A percentile compares a stretch with the other conserved stretches of the same genome.
Evolutionary conservation across 768 basidiomycete genomes (phyloP).

Genomic region (Mycena venus): DNA sequence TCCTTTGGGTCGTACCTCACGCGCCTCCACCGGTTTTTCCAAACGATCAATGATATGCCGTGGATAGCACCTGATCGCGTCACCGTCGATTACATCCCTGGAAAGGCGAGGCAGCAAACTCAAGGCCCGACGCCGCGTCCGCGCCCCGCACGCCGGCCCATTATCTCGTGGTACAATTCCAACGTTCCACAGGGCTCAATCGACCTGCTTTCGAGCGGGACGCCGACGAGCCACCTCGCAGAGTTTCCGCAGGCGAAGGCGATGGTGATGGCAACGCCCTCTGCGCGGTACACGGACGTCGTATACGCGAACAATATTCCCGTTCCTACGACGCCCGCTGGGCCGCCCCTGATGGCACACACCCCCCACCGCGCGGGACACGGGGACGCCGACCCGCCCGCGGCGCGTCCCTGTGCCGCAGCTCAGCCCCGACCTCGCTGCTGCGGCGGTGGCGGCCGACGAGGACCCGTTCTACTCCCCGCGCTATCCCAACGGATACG

Average conservation of each 20-base stretch:
- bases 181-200: slow-evolving; percentile 20
- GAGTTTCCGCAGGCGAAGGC: slow-evolving; percentile 20
- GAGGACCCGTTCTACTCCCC: not conserved
- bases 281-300: not conserved
- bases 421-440: not conserved
- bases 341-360: slow-evolving; percentile 6
- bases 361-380: not conserved
- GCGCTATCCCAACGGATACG: slow-evolving; percentile 31
- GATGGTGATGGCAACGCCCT: not conserved
- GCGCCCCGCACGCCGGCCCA: slow-evolving; percentile 33
- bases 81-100: slow-evolving; percentile 60
- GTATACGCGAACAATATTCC: slow-evolving; percentile 1
- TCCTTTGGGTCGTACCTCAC: slow-evolving; percentile 49
- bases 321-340: not conserved
- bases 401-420: slow-evolving; percentile 25
- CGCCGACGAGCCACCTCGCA: not conserved
- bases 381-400: not conserved
- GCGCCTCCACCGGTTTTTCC: slow-evolving; percentile 51
- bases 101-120: slow-evolving; percentile 34
- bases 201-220: slow-evolving; percentile 16
- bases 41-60: slow-evolving; percentile 54
- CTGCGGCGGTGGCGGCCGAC: not conserved
- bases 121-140: not conserved
- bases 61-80: slow-evolving; percentile 59
- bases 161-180: slow-evolving; percentile 43